Evolutionary conservation across 345 rosid species (phyloP).

Genomic region (Dimocarpus longan): DNA sequence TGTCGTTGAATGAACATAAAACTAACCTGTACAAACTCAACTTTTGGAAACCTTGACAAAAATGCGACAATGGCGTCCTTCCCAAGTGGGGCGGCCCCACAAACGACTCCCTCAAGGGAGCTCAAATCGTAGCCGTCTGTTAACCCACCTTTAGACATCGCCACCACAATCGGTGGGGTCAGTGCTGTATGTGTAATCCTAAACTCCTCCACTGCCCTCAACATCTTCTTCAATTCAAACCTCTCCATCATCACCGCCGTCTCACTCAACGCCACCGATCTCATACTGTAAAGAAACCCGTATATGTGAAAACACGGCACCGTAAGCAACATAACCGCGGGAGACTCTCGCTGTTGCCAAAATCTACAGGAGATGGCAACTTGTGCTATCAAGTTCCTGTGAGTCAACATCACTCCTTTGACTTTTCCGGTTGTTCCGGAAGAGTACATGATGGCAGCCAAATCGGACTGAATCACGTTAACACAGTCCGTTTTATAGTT

Average conservation of each 20-base stretch:
- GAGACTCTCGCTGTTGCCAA: conserved; percentile 9
- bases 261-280: conserved; percentile 33
- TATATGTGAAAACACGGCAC: conserved; percentile 35
- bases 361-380: background rate
- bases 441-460: conserved; percentile 42
- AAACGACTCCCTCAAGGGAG: conserved; percentile 17
- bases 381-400: conserved; percentile 28
- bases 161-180: conserved; percentile 35
- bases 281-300: conserved; percentile 29
- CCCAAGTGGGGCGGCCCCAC: conserved; percentile 39
- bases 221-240: conserved; percentile 32
- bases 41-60: conserved; percentile 23
- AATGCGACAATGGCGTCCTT: conserved; percentile 31
- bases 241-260: conserved; percentile 35
- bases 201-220: conserved; percentile 30
- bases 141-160: conserved; percentile 18
- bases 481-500: background rate
- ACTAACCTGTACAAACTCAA: conserved; percentile 26
- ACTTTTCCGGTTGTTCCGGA: conserved; percentile 43
- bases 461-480: conserved; percentile 28
- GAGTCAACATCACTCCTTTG: conserved; percentile 45
- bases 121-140: conserved; percentile 23
- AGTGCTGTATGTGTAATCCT: conserved; percentile 22
- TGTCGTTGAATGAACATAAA: no score
- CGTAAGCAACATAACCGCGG: conserved; percentile 21